Base-by-base conservation (phyloP, 2,329 filamentous ascomycete species). In the Colletotrichum trifolii region DNA sequence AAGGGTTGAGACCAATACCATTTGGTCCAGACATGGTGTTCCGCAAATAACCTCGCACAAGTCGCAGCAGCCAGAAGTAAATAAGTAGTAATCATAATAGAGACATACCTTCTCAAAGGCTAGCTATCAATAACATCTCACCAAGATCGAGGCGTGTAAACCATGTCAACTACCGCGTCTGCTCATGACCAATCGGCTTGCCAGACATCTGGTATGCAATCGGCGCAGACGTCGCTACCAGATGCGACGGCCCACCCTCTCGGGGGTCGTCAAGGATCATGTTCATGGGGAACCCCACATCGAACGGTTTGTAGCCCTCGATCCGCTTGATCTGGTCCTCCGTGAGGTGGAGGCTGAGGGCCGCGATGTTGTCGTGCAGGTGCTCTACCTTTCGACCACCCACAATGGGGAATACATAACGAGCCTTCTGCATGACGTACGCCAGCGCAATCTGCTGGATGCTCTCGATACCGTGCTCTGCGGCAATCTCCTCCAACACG, bases 401-500 rank as follows among this genome's bases (percentile, higher is more conserved):
- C 10, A 87, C 71, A 50, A 87, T 81, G 1, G 85, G 85, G 66
- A 84, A 82, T 17, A 87, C 84, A 65, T 86, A 79, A 0, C 80
- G 79, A 1, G 82, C 76, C 76, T 87, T 87, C 67, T 78, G 73
- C 69, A 80, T 74, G 11, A 86, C 77, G 66, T 87, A 87, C 6
- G 83, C 83, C 54, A 86, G 73, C 0, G 84, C 84, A 39, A 92
- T 78, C 42, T 84, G 84, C 4, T 88, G 90, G 53, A 92, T 82
- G 38, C 83, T 78, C 2, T 71, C 86, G 56, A 82, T 78, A 1
- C 84, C 83, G 69, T 89, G 85, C 64, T 83, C 79, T 8, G 81
- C 80, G 0, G 86, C 87, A 8, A 91, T 82, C 69, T 86, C 82
- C 34, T 85, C 87, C 0, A 93, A 80, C 0, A 86, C 86, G 35